Evolutionary conservation across 1,284 basidiomycete species (phyloP), one percentile per base, ranked within the genome.

Genomic region (Takashimella tepidaria): DNA sequence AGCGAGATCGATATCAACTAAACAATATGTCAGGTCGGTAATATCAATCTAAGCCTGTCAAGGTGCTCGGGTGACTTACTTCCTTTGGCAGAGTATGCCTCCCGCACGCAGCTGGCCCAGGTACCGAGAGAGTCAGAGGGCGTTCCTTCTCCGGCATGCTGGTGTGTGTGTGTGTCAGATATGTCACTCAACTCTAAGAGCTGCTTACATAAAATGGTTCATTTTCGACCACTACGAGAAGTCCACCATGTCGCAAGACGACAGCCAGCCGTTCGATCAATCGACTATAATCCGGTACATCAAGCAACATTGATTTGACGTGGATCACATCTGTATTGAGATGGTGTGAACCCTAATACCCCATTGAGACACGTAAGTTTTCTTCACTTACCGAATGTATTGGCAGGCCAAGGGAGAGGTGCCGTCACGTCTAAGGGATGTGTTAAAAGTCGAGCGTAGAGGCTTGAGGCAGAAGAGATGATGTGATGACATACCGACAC

Each of bases 291-390:
- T 62, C 52, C 19, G 66, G 63, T 19, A 70, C 57, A 4, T 64
- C 60, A 45, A 68, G 62, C 5, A 67, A 47, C 26, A 74, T 53
- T 19, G 59, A 56, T 51, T 69, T 67, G 53, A 74, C 67, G 49
- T 76, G 74, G 42, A 76, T 70, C 47, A 74, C 47, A 53, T 76
- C 74, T 74, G 54, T 10, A 6, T 16, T 49, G n/a, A 49, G 44
- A 6, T 4, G 41, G 3, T n/a, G n/a, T n/a, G n/a, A n/a, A n/a
- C n/a, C n/a, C n/a, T n/a, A n/a, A n/a, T n/a, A n/a, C n/a, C n/a
- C n/a, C n/a, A n/a, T n/a, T n/a, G n/a, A n/a, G 24, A 25, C 26
- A 2, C 23, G 42, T 23, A 37, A 27, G 42, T 26, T 11, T 40
- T 6, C 11, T 31, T 16, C 5, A 41, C 63, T 31, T 21, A 70